Conservation (phyloP, 2,329 filamentous ascomycete genomes). For the Sporothrix sp. region DNA sequence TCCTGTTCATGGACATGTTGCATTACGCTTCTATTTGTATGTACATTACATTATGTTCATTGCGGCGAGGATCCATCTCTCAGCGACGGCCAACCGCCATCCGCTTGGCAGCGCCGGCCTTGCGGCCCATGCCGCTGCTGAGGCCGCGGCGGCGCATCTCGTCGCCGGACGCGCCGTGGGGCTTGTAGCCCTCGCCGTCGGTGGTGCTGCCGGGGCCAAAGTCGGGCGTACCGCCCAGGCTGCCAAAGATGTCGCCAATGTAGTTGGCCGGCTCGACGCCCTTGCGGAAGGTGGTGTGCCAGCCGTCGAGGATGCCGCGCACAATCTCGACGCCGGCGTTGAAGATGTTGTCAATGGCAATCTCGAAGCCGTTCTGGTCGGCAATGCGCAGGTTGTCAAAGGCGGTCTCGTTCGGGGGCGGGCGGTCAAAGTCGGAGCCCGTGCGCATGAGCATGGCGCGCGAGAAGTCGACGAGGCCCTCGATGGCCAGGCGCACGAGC, state of each 20-base stretch:
- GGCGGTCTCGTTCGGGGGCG: slow-evolving; percentile 46
- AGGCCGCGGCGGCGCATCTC: slow-evolving; percentile 8
- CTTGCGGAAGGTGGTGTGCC: slow-evolving; percentile 47
- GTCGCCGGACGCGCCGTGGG: slow-evolving; percentile 19
- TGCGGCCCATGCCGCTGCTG: slow-evolving; percentile 11
- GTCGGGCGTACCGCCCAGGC: slow-evolving; percentile 53
- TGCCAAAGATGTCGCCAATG: slow-evolving; percentile 61
- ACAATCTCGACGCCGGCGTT: slow-evolving; percentile 56
- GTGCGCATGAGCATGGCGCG: slow-evolving; percentile 60
- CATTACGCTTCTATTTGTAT: neutral
- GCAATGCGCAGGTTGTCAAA: slow-evolving; percentile 50
- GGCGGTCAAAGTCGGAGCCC: slow-evolving; percentile 61
- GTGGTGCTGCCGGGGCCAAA: slow-evolving; percentile 49
- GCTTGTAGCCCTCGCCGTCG: slow-evolving; percentile 25
- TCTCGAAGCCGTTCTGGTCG: slow-evolving; percentile 53
- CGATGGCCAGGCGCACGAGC: slow-evolving; percentile 48
- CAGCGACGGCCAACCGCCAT: neutral
- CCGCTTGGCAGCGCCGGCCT: slow-evolving; percentile 10
- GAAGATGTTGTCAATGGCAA: slow-evolving; percentile 57
- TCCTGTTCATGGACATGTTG: no score
- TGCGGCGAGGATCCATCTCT: neutral
- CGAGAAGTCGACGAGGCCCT: slow-evolving; percentile 52
- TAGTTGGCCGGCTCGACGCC: slow-evolving; percentile 56
- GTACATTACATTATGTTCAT: slow-evolving; percentile 5
- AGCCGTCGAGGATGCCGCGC: slow-evolving; percentile 50